Conservation (phyloP, 1,139 yeast species). For the Magnusiomyces tetraspermus region DNA sequence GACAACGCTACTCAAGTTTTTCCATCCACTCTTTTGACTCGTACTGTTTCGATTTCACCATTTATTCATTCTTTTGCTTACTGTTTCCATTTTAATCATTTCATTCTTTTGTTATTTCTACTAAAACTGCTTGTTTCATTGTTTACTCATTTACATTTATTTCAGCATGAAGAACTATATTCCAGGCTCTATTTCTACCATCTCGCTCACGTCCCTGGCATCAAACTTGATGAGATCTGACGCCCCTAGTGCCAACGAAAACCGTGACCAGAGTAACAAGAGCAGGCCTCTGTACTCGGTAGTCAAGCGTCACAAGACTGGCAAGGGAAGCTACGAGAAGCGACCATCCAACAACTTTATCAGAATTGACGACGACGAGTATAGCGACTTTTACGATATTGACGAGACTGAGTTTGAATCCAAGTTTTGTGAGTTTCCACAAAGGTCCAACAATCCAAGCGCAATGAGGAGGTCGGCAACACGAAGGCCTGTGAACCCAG, state of each 20-base stretch:
- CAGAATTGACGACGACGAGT: not conserved
- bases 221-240: not conserved
- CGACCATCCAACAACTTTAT: not conserved
- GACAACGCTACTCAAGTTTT: too few relatives aligned
- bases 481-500: slow-evolving; percentile 1
- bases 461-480: not conserved
- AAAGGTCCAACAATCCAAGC: not conserved
- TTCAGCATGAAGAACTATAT: not conserved
- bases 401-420: not conserved
- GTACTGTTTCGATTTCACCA: too few relatives aligned
- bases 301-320: too few relatives aligned
- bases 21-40: too few relatives aligned
- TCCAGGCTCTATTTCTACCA: not conserved
- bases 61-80: too few relatives aligned
- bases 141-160: too few relatives aligned
- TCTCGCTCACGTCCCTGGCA: not conserved
- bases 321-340: not conserved
- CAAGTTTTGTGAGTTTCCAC: not conserved
- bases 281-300: not conserved
- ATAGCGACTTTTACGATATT: not conserved
- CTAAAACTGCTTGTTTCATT: too few relatives aligned
- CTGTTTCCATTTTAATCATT: too few relatives aligned
- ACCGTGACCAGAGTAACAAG: too few relatives aligned
- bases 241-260: too few relatives aligned
- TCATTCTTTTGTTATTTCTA: too few relatives aligned